Evolutionary conservation across 2,329 filamentous ascomycete genomes (phyloP), one percentile per base, ranked within the genome.

Genomic region (Emmonsia crescens): DNA sequence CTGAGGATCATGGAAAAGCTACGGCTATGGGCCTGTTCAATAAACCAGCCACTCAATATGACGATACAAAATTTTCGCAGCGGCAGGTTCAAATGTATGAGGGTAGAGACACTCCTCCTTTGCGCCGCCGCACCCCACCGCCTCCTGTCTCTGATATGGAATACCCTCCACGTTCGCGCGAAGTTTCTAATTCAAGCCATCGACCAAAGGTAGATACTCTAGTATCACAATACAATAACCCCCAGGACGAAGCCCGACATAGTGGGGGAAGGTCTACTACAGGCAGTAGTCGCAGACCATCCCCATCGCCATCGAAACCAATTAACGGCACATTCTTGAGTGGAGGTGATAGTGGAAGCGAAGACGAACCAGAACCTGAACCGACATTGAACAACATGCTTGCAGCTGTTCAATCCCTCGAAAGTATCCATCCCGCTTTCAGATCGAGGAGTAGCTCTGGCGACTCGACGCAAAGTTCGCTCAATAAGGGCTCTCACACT

Each of bases 61-160:
- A 96, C 68, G 92, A 96, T 69, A 85, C 87, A 24, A 89, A 90
- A 69, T 96, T 90, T 69, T 83, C 89, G 5, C 88, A 95, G 70
- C 85, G 91, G 52, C 89, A 96, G 69, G 78, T 89, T 56, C 89
- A 91, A 71, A 83, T 96, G 72, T 89, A 93, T 65, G 84, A 89
- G 68, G 89, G 86, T 33, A 83, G 87, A 31, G 87, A 88, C 61
- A 84, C 84, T 0, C 83, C 87, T 40, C 73, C 77, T 59, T 68
- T 63, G 62, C 71, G 65, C n/a, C 69, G 68, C 33, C 68, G 67
- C 24, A 56, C 63, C 3, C 63, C 63, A 14, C 31, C 61, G 57
- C 29, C 54, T 27, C 33, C 19, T 38, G n/a, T 21, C 5, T 44
- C 62, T 36, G 65, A 62, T 16, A 62, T 67, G n/a, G 69, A 71